Evolutionary conservation across 352 stramenopile species (phyloP), one percentile per base, ranked within the genome.

Genomic region (Globisporangium apiculatum): DNA sequence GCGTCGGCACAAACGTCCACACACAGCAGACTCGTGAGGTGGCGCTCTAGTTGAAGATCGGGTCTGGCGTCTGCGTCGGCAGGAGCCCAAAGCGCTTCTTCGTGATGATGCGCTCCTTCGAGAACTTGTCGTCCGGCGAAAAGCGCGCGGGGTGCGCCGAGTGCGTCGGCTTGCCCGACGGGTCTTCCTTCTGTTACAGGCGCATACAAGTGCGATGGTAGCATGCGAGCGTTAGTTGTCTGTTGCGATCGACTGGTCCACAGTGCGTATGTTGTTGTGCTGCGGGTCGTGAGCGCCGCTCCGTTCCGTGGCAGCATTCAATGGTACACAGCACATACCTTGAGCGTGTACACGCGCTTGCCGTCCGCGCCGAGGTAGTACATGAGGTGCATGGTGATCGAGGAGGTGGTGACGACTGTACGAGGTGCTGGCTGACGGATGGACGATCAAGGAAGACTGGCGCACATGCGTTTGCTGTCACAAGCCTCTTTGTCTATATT

Each of bases 121-220:
- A 98, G 76, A 99, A 99, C 86, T 99, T 99, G 78, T 99, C 97
- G 76, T 99, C 97, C 0, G 97, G 97, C 64, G 94, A 99, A 79
- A 99, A 99, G 62, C 97, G 86, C 50, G 97, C 97, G 42, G 71
- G 97, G 81, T 99, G 97, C 17, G 97, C 97, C 61, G 92, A 98
- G 76, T 97, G 83, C 41, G 97, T 99, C 40, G 97, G 92, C 64
- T 95, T 92, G 49, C 83, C 91, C 42, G 85, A 71, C 17, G 95
- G 95, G 55, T 95, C 95, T 63, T 95, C 79, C 86, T 99, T 99
- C 94, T 98, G 63, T 58, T 42, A 24, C 18, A 24, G 18, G 18
- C 18, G 18, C 18, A 24, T 24, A 24, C 15, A n/a, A 49, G 14
- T 11, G 43, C 10, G 38, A 15, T 47, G 41, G 41, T 10, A 4